Percentiles rank a stretch among this genome's conserved stretches.
Conservation (phyloP, 2,329 filamentous ascomycete species). For the Diaporthe amygdali region DNA sequence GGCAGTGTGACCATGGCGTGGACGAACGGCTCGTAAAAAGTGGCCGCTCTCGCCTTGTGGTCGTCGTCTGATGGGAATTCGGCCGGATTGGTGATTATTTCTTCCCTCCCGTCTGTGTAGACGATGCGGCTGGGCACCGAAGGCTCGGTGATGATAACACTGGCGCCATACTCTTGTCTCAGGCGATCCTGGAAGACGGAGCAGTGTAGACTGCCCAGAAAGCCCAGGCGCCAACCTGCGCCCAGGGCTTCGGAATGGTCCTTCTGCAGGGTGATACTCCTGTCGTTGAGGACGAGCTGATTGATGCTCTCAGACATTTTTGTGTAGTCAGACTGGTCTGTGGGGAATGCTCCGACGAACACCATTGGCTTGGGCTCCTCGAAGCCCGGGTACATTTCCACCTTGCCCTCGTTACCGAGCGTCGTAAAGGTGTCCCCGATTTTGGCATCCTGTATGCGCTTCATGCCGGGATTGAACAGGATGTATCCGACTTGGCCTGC, state of each 20-base stretch:
- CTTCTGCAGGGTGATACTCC: conserved; percentile 91
- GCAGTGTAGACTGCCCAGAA: conserved; percentile 95
- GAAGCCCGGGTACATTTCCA: conserved; percentile 87
- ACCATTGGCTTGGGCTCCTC: conserved; percentile 99
- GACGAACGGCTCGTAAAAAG: conserved; percentile 69
- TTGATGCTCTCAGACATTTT: conserved; percentile 93
- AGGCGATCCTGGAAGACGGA: conserved; percentile 98
- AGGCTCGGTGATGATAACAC: conserved; percentile 95
- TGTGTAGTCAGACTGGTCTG: conserved; percentile 85
- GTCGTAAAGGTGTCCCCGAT: conserved; percentile 94
- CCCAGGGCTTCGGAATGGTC: conserved; percentile 94
- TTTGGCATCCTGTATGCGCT: conserved; percentile 92
- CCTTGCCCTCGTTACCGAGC: conserved; percentile 74
- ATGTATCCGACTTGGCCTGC: conserved; percentile 97
- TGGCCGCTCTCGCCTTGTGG: conserved; percentile 47
- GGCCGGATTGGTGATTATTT: conserved; percentile 83
- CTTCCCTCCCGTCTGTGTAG: conserved; percentile 78
- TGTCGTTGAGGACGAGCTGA: conserved; percentile 92
- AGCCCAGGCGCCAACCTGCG: conserved; percentile 91
- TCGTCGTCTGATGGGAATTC: conserved; percentile 78
- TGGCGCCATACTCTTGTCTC: conserved; percentile 90
- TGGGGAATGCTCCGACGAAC: conserved; percentile 95
- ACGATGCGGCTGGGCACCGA: conserved; percentile 90
- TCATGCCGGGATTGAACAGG: conserved; percentile 98
- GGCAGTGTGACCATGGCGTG: conserved; percentile 86